Evolutionary conservation across 1,284 basidiomycete species (phyloP), one percentile per base, ranked within the genome.

Genomic region (Cutaneotrichosporon cavernicola): DNA sequence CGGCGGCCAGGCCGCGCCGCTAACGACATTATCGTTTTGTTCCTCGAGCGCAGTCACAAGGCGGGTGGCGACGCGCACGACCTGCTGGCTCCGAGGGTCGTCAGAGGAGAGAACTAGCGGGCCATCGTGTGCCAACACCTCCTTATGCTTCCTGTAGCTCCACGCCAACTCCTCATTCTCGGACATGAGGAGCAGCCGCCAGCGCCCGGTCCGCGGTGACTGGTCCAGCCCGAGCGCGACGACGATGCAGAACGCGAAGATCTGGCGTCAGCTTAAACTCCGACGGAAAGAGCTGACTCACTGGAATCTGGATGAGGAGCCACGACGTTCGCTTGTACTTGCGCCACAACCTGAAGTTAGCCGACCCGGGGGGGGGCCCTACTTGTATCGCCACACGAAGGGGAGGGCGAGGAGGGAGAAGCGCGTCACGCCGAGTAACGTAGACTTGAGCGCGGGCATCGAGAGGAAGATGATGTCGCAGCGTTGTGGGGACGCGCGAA

Each of bases 161-260:
- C 84, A 84, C 32, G 81, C 79, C 63, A 82, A 72, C 71, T 84
- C 84, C 65, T 85, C 84, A 47, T 74, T 62, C 65, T 83, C 82
- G 4, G 76, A 79, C 83, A 85, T 84, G 56, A 85, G 70, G 22
- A 85, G 68, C 34, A 85, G 68, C n/a, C 83, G 70, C 84, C 84
- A 85, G 61, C 84, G 69, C 5, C 80, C 74, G 0, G 83, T 84
- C 16, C 76, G 67, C 5, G 81, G 81, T 56, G 76, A 76, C 72
- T 84, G 83, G 63, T 84, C 82, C 13, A 84, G 72, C 0, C 83
- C 83, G 30, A 84, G 72, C 0, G 83, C 83, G 21, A 85, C 73
- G 31, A 84, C 80, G 52, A 85, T 70, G 64, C 82, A 83, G 22
- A 83, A 62, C 0, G 82, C 82, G 65, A 83, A 82, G 58, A 84